A percentile compares a stretch with the other conserved stretches of the same genome.
Evolutionary conservation across 768 basidiomycete species (phyloP).

Genomic region (Hemileccinum impolitum): DNA sequence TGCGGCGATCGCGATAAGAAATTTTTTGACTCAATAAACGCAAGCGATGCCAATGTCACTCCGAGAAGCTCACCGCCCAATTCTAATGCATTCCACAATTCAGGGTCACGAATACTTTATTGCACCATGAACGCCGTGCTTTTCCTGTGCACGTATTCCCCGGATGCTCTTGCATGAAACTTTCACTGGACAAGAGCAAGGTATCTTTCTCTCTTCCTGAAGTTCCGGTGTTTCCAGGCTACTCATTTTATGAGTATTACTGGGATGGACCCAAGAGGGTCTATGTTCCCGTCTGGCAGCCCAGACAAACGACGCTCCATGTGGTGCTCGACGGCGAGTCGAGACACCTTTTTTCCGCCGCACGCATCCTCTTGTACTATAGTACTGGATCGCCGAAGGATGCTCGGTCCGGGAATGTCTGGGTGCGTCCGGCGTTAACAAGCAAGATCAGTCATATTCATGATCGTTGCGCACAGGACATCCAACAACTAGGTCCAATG

Average conservation of each 20-base stretch:
- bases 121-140: neutral
- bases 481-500: conserved; percentile 13
- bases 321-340: conserved; percentile 23
- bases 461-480: conserved; percentile 10
- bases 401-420: conserved; percentile 10
- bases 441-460: neutral
- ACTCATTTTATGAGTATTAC: conserved; percentile 19
- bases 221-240: neutral
- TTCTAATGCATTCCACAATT: neutral
- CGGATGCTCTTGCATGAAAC: conserved; percentile 17
- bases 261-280: conserved; percentile 23
- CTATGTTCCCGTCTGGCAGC: conserved; percentile 22
- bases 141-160: neutral
- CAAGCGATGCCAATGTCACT: neutral
- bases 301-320: conserved; percentile 20
- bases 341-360: conserved; percentile 19
- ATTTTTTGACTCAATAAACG: too few relatives aligned
- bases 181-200: conserved; percentile 18
- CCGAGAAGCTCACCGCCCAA: neutral
- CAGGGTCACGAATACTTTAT: neutral
- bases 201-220: conserved; percentile 5
- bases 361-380: conserved; percentile 20
- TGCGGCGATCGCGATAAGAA: too few relatives aligned
- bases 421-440: conserved; percentile 13
- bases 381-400: conserved; percentile 5